Evolutionary conservation across 495 filamentous ascomycete genomes (phyloP), one percentile per base, ranked within the genome.

Genomic region (Penicillium salamii): DNA sequence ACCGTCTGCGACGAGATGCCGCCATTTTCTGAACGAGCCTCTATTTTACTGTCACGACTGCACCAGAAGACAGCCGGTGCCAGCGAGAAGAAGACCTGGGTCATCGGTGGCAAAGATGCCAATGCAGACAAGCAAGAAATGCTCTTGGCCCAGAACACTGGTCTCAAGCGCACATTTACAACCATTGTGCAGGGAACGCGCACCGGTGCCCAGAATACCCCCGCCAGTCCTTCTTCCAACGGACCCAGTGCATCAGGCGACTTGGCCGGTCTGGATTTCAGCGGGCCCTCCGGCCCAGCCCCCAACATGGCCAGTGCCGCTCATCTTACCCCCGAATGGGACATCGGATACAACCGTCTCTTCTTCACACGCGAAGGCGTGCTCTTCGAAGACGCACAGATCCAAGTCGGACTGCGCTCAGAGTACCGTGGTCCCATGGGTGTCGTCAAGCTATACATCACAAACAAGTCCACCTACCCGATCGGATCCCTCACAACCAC

Each of bases 1-100:
- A 97, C 95, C 1, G 88, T 99, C 1, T 96, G 90, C 68, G 95
- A 99, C 60, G 95, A 99, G 63, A 97, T 99, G 95, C 95, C 95
- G 12, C 91, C 95, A 0, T 99, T 97, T 74, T 95, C 95, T 0
- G 91, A 99, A 67, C 82, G 95, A 42, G 81, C 92, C 15, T 97
- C 91, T 3, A 93, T 93, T 2, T 74, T 99, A 21, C 72, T 99
- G 20, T 97, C 91, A 12, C 80, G 95, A 29, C 79, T 99, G 24
- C 93, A 97, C 66, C 88, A 93, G 70, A 96, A 91, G 69, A 90
- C 93, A 55, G 88, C 88, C 15, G 85, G 85, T 37, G 90, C 89
- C 3, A 92, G 86, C 58, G 95, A 97, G 65, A 95, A 91, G 70
- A 80, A 93, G 49, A 97, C 93, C 0, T 98, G 92, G 91, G 86